Conservation (phyloP, 1,284 basidiomycete species). For the Athelia psychrophila region DNA sequence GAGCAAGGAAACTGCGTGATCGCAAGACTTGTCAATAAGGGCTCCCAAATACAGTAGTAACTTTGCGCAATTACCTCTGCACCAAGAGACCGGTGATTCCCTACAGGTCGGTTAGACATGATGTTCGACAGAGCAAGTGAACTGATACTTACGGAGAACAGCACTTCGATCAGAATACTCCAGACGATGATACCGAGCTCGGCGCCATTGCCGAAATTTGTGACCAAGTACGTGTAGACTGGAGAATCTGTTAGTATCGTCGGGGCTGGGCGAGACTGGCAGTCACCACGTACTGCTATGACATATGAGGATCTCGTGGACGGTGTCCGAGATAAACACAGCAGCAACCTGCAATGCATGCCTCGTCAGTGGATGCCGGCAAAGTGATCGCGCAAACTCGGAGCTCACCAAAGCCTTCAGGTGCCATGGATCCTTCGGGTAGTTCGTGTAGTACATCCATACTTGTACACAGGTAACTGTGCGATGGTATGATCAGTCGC, state of each 20-base stretch:
- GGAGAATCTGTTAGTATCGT: neutral
- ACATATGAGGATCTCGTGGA: constrained; percentile 53
- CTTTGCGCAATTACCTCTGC: constrained; percentile 33
- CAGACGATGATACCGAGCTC: constrained; percentile 40
- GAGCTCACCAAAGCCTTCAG: constrained; percentile 39
- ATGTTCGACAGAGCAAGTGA: constrained; percentile 26
- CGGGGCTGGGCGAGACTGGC: neutral
- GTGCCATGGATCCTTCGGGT: constrained; percentile 46
- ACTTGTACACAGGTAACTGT: constrained; percentile 54
- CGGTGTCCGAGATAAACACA: constrained; percentile 47
- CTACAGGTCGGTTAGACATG: constrained; percentile 6
- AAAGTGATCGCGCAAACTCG: neutral
- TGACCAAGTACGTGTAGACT: constrained; percentile 58
- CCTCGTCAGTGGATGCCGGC: neutral
- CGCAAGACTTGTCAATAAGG: too few relatives aligned
- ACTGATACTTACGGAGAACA: constrained; percentile 32
- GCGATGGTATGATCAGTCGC: neutral
- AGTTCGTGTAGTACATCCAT: constrained; percentile 50
- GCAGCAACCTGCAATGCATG: constrained; percentile 34
- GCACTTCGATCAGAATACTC: constrained; percentile 26
- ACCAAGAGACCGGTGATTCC: constrained; percentile 47
- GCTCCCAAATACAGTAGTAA: too few relatives aligned
- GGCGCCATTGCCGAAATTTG: constrained; percentile 37
- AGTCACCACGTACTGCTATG: constrained; percentile 39
- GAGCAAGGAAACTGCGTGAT: constrained; percentile 39